phyloP scores from a whole-genome alignment of 164 flowering plant genomes.

The Kalanchoe fedtschenkoi region DNA sequence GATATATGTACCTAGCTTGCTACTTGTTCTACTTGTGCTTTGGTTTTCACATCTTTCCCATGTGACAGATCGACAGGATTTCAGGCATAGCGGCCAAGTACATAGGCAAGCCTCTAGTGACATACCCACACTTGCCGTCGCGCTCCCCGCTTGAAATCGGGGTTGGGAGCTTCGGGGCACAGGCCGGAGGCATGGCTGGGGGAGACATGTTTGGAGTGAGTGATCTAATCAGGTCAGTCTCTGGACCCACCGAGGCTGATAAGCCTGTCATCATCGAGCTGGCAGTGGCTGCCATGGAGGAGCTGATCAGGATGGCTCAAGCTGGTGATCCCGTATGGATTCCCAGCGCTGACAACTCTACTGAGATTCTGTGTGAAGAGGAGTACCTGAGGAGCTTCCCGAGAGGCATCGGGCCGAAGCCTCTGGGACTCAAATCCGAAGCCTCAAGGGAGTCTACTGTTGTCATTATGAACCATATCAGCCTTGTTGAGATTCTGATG shows the following conservation, averaged over 20 bases:
- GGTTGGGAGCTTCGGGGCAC: constrained; percentile 44
- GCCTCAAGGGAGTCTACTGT: constrained; percentile 60
- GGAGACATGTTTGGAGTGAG: constrained; percentile 50
- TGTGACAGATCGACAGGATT: constrained; percentile 65
- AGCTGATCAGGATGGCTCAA: constrained; percentile 48
- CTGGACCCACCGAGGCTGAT: constrained; percentile 41
- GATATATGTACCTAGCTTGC: no score
- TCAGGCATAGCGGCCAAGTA: constrained; percentile 82
- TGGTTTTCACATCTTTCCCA: background rate
- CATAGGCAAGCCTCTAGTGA: constrained; percentile 60
- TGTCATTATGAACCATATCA: constrained; percentile 65
- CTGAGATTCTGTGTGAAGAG: constrained; percentile 33
- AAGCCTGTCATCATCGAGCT: constrained; percentile 59
- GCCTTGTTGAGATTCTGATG: constrained; percentile 74
- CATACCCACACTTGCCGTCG: constrained; percentile 32
- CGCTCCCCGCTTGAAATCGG: constrained; percentile 67
- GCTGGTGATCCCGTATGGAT: constrained; percentile 53
- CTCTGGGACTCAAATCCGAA: constrained; percentile 56
- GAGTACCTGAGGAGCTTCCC: constrained; percentile 52
- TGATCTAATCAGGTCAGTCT: constrained; percentile 35
- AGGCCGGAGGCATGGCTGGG: constrained; percentile 26
- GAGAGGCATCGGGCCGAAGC: constrained; percentile 55
- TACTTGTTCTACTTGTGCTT: no score
- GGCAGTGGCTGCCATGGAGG: constrained; percentile 79
- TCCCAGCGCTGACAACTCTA: constrained; percentile 11